Percentiles rank a stretch among this genome's conserved stretches.
These are phyloP conservation scores for Trypanosoma mega DNA, from an alignment of 208 protist species.

Conservation along the genomic window DNA sequence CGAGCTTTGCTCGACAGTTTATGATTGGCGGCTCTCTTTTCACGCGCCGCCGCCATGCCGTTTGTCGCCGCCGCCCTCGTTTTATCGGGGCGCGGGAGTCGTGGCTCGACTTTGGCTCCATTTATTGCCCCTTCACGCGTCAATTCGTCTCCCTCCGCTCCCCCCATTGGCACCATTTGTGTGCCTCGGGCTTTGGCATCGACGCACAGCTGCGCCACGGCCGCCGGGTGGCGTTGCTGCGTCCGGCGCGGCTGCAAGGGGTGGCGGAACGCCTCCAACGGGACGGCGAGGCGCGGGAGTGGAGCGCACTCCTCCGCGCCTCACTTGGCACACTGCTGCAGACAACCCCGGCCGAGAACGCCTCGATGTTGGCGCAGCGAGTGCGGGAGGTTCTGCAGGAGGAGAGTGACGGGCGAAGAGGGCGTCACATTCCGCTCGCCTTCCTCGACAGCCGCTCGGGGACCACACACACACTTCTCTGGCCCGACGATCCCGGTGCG, in stretches of 20 bases:
- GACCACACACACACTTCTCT: neutral
- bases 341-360: conserved; percentile 22
- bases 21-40: conserved; percentile 59
- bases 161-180: conserved; percentile 49
- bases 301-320: conserved; percentile 32
- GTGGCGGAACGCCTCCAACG: conserved; percentile 28
- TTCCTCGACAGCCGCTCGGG: conserved; percentile 8
- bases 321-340: conserved; percentile 41
- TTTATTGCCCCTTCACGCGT: conserved; percentile 63
- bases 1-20: conserved; percentile 14
- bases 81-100: neutral
- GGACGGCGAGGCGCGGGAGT: conserved; percentile 10
- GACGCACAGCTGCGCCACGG: conserved; percentile 25
- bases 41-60: conserved; percentile 6
- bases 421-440: conserved; percentile 18
- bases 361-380: neutral
- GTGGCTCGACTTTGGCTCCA: conserved; percentile 23
- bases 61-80: neutral
- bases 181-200: conserved; percentile 41
- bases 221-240: conserved; percentile 28
- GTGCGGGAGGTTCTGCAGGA: conserved; percentile 17
- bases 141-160: conserved; percentile 50
- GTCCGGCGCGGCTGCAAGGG: conserved; percentile 23
- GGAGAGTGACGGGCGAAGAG: neutral
- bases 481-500: no score